Evolutionary conservation across 768 basidiomycete species (phyloP).

Genomic region (Trametes coccinea): DNA sequence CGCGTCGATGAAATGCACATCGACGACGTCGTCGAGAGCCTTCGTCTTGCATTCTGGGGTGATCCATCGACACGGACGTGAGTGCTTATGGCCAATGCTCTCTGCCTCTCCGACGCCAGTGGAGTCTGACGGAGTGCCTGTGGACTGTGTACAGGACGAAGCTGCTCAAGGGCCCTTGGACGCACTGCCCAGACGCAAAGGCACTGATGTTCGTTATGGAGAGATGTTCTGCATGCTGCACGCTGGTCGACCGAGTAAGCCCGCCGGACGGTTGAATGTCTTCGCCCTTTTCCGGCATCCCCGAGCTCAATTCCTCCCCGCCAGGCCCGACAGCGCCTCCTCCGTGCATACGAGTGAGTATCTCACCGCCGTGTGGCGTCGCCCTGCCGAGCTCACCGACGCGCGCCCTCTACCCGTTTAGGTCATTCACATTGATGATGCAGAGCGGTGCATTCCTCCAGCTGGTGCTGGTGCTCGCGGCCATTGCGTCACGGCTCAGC

Average conservation of each 20-base stretch:
- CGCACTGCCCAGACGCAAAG: constrained; percentile 48
- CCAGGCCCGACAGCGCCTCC: constrained; percentile 49
- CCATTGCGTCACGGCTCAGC: constrained; percentile 59
- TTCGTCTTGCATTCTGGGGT: constrained; percentile 57
- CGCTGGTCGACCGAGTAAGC: constrained; percentile 51
- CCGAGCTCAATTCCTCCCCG: neutral
- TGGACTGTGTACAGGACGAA: constrained; percentile 42
- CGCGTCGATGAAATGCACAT: constrained; percentile 32
- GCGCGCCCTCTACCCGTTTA: constrained; percentile 29
- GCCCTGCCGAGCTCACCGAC: neutral
- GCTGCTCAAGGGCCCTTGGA: constrained; percentile 63
- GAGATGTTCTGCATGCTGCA: constrained; percentile 37
- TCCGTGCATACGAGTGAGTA: constrained; percentile 56
- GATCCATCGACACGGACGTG: constrained; percentile 40
- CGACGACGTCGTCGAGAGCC: constrained; percentile 28
- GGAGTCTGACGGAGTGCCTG: neutral
- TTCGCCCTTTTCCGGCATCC: neutral
- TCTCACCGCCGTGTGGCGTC: neutral
- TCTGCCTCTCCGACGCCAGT: neutral
- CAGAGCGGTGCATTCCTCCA: constrained; percentile 76
- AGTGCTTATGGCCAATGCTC: constrained; percentile 15
- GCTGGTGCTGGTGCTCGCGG: constrained; percentile 59
- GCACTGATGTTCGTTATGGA: constrained; percentile 38
- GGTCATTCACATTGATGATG: constrained; percentile 62
- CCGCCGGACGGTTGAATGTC: neutral